A percentile compares a stretch with the other conserved stretches of the same genome.
Conservation (phyloP, 176 grass and related monocot species). For the Eragrostis curvula region DNA sequence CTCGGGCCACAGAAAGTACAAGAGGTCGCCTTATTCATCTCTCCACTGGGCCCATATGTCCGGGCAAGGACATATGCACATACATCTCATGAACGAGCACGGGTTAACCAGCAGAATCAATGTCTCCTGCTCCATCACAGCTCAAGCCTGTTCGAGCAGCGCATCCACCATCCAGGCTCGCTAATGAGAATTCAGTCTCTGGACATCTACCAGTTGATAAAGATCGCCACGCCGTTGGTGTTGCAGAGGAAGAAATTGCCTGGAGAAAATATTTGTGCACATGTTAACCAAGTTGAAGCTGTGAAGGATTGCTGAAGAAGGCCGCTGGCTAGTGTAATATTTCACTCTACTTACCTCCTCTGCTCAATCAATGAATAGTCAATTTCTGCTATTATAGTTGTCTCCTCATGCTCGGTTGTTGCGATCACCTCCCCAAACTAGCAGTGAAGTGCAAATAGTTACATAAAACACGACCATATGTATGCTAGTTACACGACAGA, state of each 20-base stretch:
- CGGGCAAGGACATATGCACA: not conserved
- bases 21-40: slow-evolving; percentile 8
- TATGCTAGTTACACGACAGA: not conserved
- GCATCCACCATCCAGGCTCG: not conserved
- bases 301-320: not conserved
- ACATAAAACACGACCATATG: not conserved
- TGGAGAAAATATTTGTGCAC: slow-evolving; percentile 20
- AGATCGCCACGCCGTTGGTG: slow-evolving; percentile 82
- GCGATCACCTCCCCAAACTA: slow-evolving; percentile 97
- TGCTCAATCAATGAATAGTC: slow-evolving; percentile 92
- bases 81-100: not conserved
- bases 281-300: not conserved
- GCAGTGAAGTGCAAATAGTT: slow-evolving; percentile 28
- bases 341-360: slow-evolving; percentile 55
- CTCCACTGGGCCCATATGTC: not conserved
- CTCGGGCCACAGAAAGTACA: slow-evolving; percentile 1
- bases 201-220: slow-evolving; percentile 86
- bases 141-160: not conserved
- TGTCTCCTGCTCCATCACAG: not conserved
- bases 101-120: not conserved
- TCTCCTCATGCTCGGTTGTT: slow-evolving; percentile 76
- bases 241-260: slow-evolving; percentile 73
- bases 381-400: slow-evolving; percentile 71
- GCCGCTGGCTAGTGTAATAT: not conserved
- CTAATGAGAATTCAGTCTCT: slow-evolving; percentile 58